Base-by-base conservation (phyloP, 1,284 basidiomycete species). In the Ganoderma meredithae region DNA sequence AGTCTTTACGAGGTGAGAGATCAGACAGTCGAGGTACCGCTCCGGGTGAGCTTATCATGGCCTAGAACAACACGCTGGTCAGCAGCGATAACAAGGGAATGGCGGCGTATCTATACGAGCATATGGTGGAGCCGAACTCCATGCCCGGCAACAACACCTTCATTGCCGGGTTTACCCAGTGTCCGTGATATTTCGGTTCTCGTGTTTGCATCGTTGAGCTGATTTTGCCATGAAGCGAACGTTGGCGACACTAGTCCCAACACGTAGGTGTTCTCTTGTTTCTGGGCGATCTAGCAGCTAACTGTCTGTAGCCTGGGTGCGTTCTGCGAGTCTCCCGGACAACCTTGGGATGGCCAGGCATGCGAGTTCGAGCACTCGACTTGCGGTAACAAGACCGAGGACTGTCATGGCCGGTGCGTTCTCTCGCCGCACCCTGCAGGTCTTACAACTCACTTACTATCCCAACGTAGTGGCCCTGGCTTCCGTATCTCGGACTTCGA, bases 1-100 rank as follows among this genome's bases (percentile, higher is more conserved):
- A 92, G 90, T 76, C 72, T 94, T 17, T 93, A 94, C 72, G 84
- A 89, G 81, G 91, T 91, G 71, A 41, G 79, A 25, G 12, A 76
- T 60, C 33, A 43, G 7, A 22, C 40, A 25, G 27, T 41, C 31
- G 12, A 8, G 22, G 36, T 15, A 13, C n/a, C 19, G 7, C 10
- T 8, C 12, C 56, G 10, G 22, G 36, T 62, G 31, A 47, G 66
- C 58, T 61, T 60, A 36, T 47, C 15, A 52, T 67, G 41, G 17
- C 47, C 33, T 70, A 92, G 90, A 94, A 94, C 75, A 94, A 93
- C 71, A 93, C 92, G 0, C 81, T 94, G 12, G 85, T 94, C 40
- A 93, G 90, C 76, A 81, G 84, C 5, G 92, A 94, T 78, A 94
- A 94, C 81, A 94, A 94, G 76, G 93, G 93, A 31, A 93, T 94